Evolutionary conservation across 2,329 filamentous ascomycete species (phyloP).

Genomic region (Colletotrichum higginsianum): DNA sequence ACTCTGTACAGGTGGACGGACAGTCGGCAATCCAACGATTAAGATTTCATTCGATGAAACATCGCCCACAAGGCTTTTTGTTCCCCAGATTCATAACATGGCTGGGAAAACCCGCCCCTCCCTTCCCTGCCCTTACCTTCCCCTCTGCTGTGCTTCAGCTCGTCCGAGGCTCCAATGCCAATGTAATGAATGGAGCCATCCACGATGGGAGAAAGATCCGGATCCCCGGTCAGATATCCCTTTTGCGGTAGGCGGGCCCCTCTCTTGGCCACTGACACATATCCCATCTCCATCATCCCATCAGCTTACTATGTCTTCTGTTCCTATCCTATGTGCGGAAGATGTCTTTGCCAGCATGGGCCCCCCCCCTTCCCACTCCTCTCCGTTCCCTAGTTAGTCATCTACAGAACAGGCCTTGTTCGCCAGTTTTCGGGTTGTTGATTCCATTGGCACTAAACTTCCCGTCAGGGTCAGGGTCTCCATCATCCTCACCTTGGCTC

Average conservation of each 20-base stretch:
- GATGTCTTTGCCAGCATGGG: conserved; percentile 12
- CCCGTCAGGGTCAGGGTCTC: conserved; percentile 26
- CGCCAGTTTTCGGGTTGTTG: neutral
- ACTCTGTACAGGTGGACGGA: too few relatives aligned
- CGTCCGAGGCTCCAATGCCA: too few relatives aligned
- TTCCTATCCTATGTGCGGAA: conserved; percentile 12
- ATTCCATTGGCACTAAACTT: conserved; percentile 4
- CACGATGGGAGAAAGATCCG: conserved; percentile 7
- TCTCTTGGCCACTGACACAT: neutral
- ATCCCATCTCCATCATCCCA: neutral
- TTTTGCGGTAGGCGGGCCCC: conserved; percentile 20
- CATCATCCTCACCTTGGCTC: conserved; percentile 17
- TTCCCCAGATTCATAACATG: conserved; percentile 16
- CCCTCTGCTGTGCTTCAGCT: too few relatives aligned
- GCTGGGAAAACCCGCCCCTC: conserved; percentile 13
- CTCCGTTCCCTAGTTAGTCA: conserved; percentile 11
- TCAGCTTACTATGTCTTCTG: neutral
- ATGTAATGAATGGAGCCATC: neutral
- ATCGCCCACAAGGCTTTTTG: neutral
- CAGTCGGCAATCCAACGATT: neutral
- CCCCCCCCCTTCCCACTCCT: neutral
- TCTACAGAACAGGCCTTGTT: conserved; percentile 14
- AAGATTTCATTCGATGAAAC: neutral
- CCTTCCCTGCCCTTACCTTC: too few relatives aligned
- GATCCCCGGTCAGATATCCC: conserved; percentile 3